Percentiles rank a stretch among this genome's conserved stretches.
Conservation (phyloP, 2,329 filamentous ascomycete genomes). For the Aureobasidium namibiae region DNA sequence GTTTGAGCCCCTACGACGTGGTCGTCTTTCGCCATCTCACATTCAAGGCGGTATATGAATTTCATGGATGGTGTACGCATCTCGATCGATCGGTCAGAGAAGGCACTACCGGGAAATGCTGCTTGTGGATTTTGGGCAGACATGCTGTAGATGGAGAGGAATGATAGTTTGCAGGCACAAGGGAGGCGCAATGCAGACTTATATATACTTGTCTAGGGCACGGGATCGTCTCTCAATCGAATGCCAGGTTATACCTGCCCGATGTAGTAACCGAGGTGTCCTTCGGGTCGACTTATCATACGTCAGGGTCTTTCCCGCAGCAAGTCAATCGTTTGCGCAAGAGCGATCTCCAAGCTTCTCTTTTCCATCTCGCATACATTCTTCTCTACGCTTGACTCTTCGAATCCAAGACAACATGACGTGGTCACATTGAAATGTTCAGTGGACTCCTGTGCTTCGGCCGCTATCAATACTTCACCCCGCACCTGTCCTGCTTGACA, state of each 20-base stretch:
- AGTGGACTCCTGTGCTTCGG: not conserved
- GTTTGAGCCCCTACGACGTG: constrained; percentile 17
- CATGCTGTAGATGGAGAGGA: not conserved
- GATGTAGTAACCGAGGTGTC: not conserved
- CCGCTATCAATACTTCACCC: not conserved
- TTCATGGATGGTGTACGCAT: constrained; percentile 18
- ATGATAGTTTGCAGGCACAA: not conserved
- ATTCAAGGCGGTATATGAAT: constrained; percentile 20
- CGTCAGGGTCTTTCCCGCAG: not conserved
- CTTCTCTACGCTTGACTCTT: not conserved
- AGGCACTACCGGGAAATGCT: not conserved
- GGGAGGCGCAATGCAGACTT: not conserved
- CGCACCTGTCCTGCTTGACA: not conserved
- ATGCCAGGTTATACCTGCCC: not conserved
- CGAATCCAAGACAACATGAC: not conserved
- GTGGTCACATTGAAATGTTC: not conserved
- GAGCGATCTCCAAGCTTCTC: not conserved
- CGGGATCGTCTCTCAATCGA: too few relatives aligned
- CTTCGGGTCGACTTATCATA: not conserved
- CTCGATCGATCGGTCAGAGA: not conserved
- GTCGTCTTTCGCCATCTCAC: constrained; percentile 17
- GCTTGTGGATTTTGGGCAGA: not conserved
- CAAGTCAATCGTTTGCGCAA: not conserved
- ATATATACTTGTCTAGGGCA: not conserved
- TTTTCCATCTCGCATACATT: not conserved